Conservation (phyloP, 805 yeast species). For the Lipomyces orientalis region DNA sequence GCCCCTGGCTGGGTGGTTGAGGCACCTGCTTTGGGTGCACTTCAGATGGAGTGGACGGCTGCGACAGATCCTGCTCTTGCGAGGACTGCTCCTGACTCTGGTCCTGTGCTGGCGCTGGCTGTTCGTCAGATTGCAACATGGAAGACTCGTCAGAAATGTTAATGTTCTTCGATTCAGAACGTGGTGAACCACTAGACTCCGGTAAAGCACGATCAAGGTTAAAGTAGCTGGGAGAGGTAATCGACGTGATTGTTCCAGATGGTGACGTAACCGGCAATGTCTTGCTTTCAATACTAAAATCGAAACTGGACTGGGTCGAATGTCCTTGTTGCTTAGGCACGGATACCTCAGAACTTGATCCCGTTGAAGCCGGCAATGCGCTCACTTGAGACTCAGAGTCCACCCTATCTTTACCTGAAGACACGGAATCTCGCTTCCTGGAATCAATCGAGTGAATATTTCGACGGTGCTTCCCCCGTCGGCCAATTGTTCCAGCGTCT, state of each 20-base stretch:
- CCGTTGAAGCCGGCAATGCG: not conserved
- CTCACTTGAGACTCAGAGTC: not conserved
- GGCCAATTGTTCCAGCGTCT: constrained; percentile 33
- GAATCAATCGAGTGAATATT: not conserved
- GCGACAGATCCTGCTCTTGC: not conserved
- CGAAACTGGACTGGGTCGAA: not conserved
- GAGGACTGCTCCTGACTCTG: not conserved
- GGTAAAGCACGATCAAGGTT: not conserved
- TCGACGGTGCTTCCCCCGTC: constrained; percentile 10
- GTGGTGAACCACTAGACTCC: not conserved
- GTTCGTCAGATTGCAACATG: not conserved
- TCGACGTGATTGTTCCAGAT: constrained; percentile 1
- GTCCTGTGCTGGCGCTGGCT: not conserved
- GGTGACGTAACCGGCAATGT: constrained; percentile 6
- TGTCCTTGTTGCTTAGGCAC: not conserved
- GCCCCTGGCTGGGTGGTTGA: not conserved
- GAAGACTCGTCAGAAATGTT: not conserved
- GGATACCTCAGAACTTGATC: not conserved
- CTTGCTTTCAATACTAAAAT: not conserved
- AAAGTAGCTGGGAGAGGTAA: constrained; percentile 10
- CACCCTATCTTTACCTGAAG: constrained; percentile 7
- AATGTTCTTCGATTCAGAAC: not conserved
- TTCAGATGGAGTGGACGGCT: constrained; percentile 2
- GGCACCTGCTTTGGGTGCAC: not conserved
- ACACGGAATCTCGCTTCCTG: not conserved